Percentiles rank a stretch among this genome's conserved stretches.
phyloP scores from a whole-genome alignment of 805 yeast species.

The Starmerella tilneyi region DNA sequence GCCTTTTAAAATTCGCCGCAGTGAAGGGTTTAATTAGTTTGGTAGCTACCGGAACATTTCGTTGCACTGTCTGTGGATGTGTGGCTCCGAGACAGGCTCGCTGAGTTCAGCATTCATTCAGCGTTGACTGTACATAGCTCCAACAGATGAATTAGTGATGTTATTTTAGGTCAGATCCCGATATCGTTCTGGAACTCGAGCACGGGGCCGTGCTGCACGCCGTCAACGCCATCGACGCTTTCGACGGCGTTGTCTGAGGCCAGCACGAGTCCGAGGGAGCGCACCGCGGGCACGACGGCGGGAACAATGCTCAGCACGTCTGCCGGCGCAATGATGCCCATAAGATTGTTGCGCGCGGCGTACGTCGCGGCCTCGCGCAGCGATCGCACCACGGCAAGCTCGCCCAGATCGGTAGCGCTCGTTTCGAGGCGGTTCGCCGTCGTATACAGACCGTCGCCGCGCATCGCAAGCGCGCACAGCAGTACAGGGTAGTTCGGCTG shows the following conservation, averaged over 20 bases:
- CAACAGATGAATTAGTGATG: background rate
- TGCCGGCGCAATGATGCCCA: conserved; percentile 72
- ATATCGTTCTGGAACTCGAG: conserved; percentile 40
- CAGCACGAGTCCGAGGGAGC: conserved; percentile 70
- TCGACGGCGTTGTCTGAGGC: conserved; percentile 40
- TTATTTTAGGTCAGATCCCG: conserved; percentile 10
- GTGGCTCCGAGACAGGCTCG: too few species aligned
- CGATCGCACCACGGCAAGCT: conserved; percentile 37
- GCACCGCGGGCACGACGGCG: conserved; percentile 58
- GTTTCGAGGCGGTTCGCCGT: conserved; percentile 27
- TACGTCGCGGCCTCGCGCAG: conserved; percentile 73
- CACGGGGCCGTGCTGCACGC: conserved; percentile 52
- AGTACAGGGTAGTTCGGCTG: conserved; percentile 96
- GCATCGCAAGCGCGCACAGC: conserved; percentile 50
- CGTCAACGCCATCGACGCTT: conserved; percentile 43
- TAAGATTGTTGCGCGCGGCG: conserved; percentile 68
- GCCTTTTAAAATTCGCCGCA: too few species aligned
- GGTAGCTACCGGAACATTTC: too few species aligned
- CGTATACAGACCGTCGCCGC: conserved; percentile 25
- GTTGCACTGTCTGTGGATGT: too few species aligned
- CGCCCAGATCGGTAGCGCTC: conserved; percentile 27
- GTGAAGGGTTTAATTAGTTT: too few species aligned
- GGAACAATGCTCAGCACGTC: conserved; percentile 65
- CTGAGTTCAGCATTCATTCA: too few species aligned
- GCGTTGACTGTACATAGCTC: background rate